Conservation (phyloP, 306 rosid genomes). For the Prunus campanulata region DNA sequence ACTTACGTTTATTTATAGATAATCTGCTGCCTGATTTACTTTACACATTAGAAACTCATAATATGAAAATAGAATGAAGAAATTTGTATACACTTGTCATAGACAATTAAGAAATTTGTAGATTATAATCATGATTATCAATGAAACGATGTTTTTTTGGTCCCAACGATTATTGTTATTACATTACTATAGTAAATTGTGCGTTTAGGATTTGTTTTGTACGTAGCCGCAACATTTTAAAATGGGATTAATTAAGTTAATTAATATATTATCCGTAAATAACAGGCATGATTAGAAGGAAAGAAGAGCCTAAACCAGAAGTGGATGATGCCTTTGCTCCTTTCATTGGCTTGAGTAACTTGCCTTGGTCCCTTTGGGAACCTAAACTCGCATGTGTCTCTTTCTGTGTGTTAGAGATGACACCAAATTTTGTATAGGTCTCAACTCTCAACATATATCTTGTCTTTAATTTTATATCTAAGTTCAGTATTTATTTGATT, state of each 20-base stretch:
- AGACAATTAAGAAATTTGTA: background rate
- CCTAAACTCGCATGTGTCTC: slow-evolving; percentile 16
- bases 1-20: no score
- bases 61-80: no score
- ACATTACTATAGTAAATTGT: no score
- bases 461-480: background rate
- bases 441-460: background rate
- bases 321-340: slow-evolving; percentile 9
- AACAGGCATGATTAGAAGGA: slow-evolving; percentile 21
- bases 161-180: no score
- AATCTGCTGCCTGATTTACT: background rate
- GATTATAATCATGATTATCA: background rate
- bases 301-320: slow-evolving; percentile 26
- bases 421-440: background rate
- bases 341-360: slow-evolving; percentile 32
- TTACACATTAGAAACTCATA: no score
- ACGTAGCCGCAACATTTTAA: background rate
- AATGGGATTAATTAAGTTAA: background rate
- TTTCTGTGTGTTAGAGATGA: background rate
- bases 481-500: background rate
- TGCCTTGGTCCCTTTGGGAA: slow-evolving; percentile 23
- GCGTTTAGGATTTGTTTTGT: background rate
- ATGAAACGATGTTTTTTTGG: background rate
- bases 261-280: background rate
- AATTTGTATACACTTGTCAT: background rate